These are phyloP conservation scores for Circinella umbellata DNA, from an alignment of 371 early-diverging fungal genomes.

Conservation along the genomic window DNA sequence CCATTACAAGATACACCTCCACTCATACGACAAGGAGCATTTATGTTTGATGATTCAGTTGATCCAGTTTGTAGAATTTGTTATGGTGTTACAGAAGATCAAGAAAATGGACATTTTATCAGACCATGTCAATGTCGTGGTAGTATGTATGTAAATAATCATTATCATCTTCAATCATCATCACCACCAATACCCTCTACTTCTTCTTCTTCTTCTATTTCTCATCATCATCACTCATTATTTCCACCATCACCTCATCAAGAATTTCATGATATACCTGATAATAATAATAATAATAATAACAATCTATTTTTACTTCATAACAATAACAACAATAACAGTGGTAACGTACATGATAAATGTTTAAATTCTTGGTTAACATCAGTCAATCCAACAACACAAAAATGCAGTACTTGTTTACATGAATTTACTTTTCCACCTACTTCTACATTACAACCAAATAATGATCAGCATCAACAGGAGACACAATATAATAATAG, in stretches of 20 bases:
- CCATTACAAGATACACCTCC: conserved; percentile 6
- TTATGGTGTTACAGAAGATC: neutral
- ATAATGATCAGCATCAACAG: neutral
- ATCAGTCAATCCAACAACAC: neutral
- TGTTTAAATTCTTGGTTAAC: conserved; percentile 7
- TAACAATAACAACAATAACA: neutral
- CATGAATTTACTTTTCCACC: conserved; percentile 10
- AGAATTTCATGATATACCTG: too few species aligned
- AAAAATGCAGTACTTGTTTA: conserved; percentile 10
- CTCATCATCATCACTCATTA: too few species aligned
- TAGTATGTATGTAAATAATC: conserved; percentile 4
- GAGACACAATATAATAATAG: too few species aligned
- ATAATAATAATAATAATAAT: neutral
- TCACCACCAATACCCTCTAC: neutral
- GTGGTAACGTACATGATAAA: conserved; percentile 13
- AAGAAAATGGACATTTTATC: conserved; percentile 7
- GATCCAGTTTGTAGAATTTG: conserved; percentile 4
- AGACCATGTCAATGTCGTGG: conserved; percentile 17
- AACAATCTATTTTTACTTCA: neutral
- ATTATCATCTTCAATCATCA: neutral
- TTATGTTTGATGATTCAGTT: neutral
- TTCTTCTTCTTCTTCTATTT: too few species aligned
- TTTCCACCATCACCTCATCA: too few species aligned
- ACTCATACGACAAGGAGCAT: conserved; percentile 15
- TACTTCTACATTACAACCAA: neutral